Conservation (phyloP, 805 yeast genomes). For the Starmerella stigmatis region DNA sequence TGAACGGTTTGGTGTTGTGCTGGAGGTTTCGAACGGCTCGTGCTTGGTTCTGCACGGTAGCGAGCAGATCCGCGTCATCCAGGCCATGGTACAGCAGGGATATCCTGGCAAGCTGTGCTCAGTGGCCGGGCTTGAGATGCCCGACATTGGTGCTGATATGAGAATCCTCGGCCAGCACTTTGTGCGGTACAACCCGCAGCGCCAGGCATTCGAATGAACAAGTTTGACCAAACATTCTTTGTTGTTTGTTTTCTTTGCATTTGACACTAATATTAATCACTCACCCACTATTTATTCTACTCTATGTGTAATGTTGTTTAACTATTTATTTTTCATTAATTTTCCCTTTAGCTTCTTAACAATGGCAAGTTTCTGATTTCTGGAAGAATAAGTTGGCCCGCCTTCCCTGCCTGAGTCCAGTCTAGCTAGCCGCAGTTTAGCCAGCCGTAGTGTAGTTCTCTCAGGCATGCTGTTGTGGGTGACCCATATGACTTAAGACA, state of each 20-base stretch:
- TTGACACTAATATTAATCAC: not conserved
- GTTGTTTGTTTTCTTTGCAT: not conserved
- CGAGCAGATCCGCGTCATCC: constrained; percentile 8
- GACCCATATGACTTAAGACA: too few species aligned
- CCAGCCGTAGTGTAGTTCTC: too few species aligned
- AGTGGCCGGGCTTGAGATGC: constrained; percentile 18
- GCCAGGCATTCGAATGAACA: constrained; percentile 11
- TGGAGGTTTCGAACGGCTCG: constrained; percentile 18
- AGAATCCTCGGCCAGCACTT: constrained; percentile 21
- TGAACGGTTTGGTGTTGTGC: constrained; percentile 18
- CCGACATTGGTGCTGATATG: constrained; percentile 21
- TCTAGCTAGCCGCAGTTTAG: too few species aligned
- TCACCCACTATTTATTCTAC: not conserved
- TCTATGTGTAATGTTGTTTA: too few species aligned
- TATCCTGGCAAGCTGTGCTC: constrained; percentile 8
- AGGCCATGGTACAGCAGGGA: constrained; percentile 15
- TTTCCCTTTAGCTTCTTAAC: too few species aligned
- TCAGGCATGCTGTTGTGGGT: too few species aligned
- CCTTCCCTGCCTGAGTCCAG: too few species aligned
- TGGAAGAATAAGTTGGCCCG: too few species aligned
- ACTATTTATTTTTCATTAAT: too few species aligned
- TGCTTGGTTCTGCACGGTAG: constrained; percentile 16
- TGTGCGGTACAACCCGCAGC: constrained; percentile 11
- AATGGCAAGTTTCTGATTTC: too few species aligned
- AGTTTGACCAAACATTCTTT: not conserved